Percentiles rank a stretch among this genome's conserved stretches.
Conservation (phyloP, 306 rosid genomes). For the Quillaja saponaria region DNA sequence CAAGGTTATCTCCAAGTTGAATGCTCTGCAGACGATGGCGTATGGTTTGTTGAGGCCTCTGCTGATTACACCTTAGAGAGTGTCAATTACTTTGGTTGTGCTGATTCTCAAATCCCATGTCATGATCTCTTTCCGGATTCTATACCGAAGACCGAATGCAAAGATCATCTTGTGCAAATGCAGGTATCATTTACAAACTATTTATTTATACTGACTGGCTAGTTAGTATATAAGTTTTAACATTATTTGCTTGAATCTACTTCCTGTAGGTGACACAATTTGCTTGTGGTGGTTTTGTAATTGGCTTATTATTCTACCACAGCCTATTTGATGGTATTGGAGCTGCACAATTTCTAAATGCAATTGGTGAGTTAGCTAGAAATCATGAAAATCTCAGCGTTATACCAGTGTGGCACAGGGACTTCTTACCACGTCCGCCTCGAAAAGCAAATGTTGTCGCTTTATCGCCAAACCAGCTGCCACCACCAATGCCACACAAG, state of each 20-base stretch:
- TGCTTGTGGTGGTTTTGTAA: conserved; percentile 69
- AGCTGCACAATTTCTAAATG: conserved; percentile 80
- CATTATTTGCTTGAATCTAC: neutral
- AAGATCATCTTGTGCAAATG: conserved; percentile 61
- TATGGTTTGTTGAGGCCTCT: conserved; percentile 64
- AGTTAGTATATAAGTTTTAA: too few species aligned
- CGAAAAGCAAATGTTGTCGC: neutral
- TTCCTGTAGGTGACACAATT: conserved; percentile 66
- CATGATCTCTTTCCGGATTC: conserved; percentile 55
- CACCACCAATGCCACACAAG: conserved; percentile 35
- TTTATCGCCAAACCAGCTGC: conserved; percentile 13
- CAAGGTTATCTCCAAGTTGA: conserved; percentile 42
- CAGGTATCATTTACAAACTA: conserved; percentile 45
- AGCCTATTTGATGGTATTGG: conserved; percentile 82
- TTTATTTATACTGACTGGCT: neutral
- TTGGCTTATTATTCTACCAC: conserved; percentile 77
- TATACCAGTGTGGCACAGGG: conserved; percentile 61
- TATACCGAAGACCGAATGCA: conserved; percentile 28
- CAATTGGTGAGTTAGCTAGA: conserved; percentile 67
- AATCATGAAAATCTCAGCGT: conserved; percentile 43
- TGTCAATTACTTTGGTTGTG: conserved; percentile 49
- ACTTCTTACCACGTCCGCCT: conserved; percentile 39
- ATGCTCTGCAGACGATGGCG: conserved; percentile 61
- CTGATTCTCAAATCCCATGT: conserved; percentile 40
- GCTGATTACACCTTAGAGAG: conserved; percentile 46